These are phyloP conservation scores for Malus sylvestris DNA, from an alignment of 306 rosid genomes.

Conservation along the genomic window DNA sequence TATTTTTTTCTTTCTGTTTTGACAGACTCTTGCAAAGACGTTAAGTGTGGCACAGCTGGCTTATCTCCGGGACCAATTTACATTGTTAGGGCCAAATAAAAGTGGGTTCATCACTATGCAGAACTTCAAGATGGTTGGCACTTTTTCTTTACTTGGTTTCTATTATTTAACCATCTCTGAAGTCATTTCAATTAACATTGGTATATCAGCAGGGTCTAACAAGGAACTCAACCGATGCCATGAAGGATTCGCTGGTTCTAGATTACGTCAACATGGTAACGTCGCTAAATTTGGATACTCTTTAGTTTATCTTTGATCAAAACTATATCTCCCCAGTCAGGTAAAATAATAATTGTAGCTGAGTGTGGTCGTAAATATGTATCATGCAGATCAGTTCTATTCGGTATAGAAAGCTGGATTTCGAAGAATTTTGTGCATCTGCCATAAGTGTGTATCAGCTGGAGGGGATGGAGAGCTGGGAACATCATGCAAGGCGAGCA, in stretches of 20 bases:
- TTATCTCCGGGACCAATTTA: constrained; percentile 70
- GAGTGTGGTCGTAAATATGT: not conserved
- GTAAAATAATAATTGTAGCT: not conserved
- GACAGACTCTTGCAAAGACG: constrained; percentile 82
- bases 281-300: not conserved
- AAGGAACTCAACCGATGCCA: constrained; percentile 65
- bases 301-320: not conserved
- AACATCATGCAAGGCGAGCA: constrained; percentile 74
- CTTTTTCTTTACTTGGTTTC: not conserved
- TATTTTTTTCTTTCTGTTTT: constrained; percentile 21
- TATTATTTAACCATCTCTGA: constrained; percentile 3
- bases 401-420: constrained; percentile 70
- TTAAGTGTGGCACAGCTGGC: constrained; percentile 58
- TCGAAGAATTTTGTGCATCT: constrained; percentile 88
- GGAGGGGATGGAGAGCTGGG: constrained; percentile 77
- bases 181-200: constrained; percentile 13
- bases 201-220: constrained; percentile 50
- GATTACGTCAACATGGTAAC: constrained; percentile 67
- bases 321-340: not conserved
- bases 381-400: constrained; percentile 65
- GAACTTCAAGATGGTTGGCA: constrained; percentile 71
- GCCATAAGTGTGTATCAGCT: constrained; percentile 81
- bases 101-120: constrained; percentile 80
- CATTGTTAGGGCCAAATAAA: constrained; percentile 61
- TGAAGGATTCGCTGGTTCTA: constrained; percentile 61